Evolutionary conservation across 169 alveolate genomes (phyloP).

Genomic region (Condylostoma magnum): DNA sequence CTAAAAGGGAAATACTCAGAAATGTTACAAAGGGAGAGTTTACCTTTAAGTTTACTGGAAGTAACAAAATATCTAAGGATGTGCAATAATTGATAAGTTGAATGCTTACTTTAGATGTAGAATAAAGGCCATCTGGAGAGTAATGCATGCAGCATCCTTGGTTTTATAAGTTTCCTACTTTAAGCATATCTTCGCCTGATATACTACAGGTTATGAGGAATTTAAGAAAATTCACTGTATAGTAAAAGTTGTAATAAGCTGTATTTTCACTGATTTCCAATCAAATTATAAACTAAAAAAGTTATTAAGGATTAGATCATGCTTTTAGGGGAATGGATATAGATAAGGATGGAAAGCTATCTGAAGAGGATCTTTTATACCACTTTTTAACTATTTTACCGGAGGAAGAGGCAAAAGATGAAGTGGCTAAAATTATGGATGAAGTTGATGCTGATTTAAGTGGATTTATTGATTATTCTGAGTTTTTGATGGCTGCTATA

Average conservation of each 20-base stretch:
- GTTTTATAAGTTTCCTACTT: no score
- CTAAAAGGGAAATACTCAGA: conserved; percentile 75
- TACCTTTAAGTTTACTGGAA: conserved; percentile 81
- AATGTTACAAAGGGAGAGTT: conserved; percentile 78
- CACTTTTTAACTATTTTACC: no score
- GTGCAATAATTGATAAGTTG: conserved; percentile 84
- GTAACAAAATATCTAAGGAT: conserved; percentile 77
- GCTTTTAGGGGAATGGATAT: neutral
- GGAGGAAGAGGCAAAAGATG: no score
- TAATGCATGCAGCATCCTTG: no score
- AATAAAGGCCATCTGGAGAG: no score
- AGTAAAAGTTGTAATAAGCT: neutral
- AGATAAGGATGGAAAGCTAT: conserved; percentile 6
- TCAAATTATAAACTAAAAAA: neutral
- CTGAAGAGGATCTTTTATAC: conserved; percentile 1
- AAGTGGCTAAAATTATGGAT: no score
- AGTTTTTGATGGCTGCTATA: no score
- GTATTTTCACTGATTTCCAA: neutral
- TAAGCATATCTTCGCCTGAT: no score
- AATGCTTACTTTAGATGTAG: no score
- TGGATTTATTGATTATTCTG: no score
- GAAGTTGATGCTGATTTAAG: no score
- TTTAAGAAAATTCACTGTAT: neutral
- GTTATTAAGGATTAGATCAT: neutral
- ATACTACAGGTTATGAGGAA: neutral